Percentiles rank a stretch among this genome's conserved stretches.
These are phyloP conservation scores for Solanum hybrid DNA, from an alignment of 305 asterid species.

Conservation along the genomic window DNA sequence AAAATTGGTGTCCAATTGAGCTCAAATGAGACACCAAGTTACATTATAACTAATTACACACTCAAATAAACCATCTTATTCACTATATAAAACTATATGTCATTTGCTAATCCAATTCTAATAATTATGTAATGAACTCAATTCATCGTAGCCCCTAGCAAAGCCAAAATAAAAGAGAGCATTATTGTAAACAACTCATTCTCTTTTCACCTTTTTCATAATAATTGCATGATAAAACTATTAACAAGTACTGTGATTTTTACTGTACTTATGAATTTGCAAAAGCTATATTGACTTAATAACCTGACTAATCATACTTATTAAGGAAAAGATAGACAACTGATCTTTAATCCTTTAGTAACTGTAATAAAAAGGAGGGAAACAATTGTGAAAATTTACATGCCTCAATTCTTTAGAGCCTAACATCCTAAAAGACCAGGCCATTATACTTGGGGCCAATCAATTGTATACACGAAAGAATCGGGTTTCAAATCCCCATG, in stretches of 20 bases:
- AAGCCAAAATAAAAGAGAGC: not conserved
- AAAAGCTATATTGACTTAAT: not conserved
- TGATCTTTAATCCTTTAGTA: not conserved
- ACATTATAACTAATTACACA: not conserved
- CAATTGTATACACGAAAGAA: slow-evolving; percentile 25
- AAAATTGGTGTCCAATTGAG: not conserved
- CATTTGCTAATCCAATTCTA: not conserved
- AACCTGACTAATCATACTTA: not conserved
- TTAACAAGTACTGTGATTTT: not conserved
- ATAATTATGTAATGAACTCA: no score
- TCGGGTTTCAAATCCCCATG: not conserved
- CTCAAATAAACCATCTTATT: not conserved
- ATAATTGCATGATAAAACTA: not conserved
- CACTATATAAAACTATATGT: not conserved
- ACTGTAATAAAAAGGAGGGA: not conserved
- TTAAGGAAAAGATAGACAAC: not conserved
- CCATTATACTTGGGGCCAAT: slow-evolving; percentile 15
- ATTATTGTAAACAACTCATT: not conserved
- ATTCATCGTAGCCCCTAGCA: not conserved
- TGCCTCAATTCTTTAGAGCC: slow-evolving; percentile 16
- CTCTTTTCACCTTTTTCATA: not conserved
- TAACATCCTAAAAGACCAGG: slow-evolving; percentile 19
- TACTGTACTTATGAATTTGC: not conserved
- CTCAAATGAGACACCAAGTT: not conserved
- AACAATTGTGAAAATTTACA: slow-evolving; percentile 15